These are phyloP conservation scores for Termitomyces eurrhizus DNA, from an alignment of 768 basidiomycete species.

Conservation along the genomic window DNA sequence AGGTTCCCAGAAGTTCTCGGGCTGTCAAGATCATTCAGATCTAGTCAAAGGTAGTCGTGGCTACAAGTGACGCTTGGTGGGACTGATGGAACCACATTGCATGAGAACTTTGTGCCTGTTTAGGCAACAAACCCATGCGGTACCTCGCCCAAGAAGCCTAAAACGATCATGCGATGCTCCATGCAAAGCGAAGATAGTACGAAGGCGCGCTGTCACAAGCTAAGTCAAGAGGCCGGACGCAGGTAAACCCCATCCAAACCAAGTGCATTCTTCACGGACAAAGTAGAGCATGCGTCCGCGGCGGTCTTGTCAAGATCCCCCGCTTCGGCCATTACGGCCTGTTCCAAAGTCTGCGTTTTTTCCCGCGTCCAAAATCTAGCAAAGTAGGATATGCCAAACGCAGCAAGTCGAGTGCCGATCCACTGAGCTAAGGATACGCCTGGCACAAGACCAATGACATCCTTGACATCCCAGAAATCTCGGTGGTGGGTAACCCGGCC, in stretches of 20 bases:
- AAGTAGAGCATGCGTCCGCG: conserved; percentile 14
- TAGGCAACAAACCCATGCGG: conserved; percentile 13
- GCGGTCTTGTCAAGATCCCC: conserved; percentile 16
- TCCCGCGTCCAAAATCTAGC: conserved; percentile 28
- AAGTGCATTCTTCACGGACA: conserved; percentile 20
- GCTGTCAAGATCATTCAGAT: conserved; percentile 19
- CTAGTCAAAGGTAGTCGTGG: conserved; percentile 16
- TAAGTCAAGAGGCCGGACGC: conserved; percentile 6
- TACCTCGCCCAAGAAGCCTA: conserved; percentile 9
- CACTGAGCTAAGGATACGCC: conserved; percentile 66
- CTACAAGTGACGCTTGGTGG: conserved; percentile 7
- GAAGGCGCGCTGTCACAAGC: conserved; percentile 5
- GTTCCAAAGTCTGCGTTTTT: conserved; percentile 10
- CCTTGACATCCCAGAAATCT: conserved; percentile 79
- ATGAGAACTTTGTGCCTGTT: conserved; percentile 15
- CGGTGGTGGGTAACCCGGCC: conserved; percentile 78
- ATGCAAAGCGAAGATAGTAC: conserved; percentile 1
- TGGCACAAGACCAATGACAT: conserved; percentile 69
- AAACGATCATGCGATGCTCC: conserved; percentile 16
- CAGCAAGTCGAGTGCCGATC: conserved; percentile 61
- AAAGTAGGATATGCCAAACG: conserved; percentile 48
- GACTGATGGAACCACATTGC: neutral
- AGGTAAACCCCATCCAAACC: conserved; percentile 18
- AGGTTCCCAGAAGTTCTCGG: conserved; percentile 4
- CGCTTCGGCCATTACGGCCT: conserved; percentile 11